These are phyloP conservation scores for Jasminum sambac DNA, from an alignment of 257 asterid species.

Conservation along the genomic window DNA sequence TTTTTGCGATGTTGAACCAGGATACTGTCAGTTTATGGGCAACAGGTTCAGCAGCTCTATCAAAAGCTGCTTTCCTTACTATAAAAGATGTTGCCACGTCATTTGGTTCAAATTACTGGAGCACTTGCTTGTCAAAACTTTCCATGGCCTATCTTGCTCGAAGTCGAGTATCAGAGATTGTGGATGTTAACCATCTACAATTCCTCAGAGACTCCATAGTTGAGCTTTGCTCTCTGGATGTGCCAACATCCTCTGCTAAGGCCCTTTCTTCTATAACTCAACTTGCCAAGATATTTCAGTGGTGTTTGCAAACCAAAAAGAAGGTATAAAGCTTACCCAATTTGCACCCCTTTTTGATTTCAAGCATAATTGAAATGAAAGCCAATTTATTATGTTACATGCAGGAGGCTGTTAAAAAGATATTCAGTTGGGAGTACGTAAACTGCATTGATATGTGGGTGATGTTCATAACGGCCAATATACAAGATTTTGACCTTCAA, in stretches of 20 bases:
- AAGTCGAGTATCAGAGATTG: slow-evolving; percentile 60
- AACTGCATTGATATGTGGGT: slow-evolving; percentile 90
- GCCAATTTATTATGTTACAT: neutral
- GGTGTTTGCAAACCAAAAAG: slow-evolving; percentile 63
- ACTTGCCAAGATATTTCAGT: slow-evolving; percentile 63
- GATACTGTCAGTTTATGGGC: slow-evolving; percentile 85
- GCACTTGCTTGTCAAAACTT: slow-evolving; percentile 66
- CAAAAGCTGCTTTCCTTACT: slow-evolving; percentile 68
- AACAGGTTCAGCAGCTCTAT: slow-evolving; percentile 62
- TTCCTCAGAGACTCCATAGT: slow-evolving; percentile 68
- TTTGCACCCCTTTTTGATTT: neutral
- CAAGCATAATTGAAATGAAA: neutral
- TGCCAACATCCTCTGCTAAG: slow-evolving; percentile 61
- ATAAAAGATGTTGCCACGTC: slow-evolving; percentile 53
- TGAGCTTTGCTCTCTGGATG: slow-evolving; percentile 72
- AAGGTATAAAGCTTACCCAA: slow-evolving; percentile 50
- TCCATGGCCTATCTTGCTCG: slow-evolving; percentile 58
- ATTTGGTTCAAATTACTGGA: slow-evolving; percentile 49
- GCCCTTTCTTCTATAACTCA: slow-evolving; percentile 67
- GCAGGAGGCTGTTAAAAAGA: slow-evolving; percentile 78
- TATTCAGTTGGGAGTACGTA: slow-evolving; percentile 86
- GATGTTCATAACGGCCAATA: slow-evolving; percentile 64
- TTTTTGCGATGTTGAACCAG: slow-evolving; percentile 44
- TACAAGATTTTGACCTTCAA: slow-evolving; percentile 60
- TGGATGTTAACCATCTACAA: slow-evolving; percentile 56